phyloP scores from a whole-genome alignment of 2,329 filamentous ascomycete genomes.

The Aplosporella prunicola region DNA sequence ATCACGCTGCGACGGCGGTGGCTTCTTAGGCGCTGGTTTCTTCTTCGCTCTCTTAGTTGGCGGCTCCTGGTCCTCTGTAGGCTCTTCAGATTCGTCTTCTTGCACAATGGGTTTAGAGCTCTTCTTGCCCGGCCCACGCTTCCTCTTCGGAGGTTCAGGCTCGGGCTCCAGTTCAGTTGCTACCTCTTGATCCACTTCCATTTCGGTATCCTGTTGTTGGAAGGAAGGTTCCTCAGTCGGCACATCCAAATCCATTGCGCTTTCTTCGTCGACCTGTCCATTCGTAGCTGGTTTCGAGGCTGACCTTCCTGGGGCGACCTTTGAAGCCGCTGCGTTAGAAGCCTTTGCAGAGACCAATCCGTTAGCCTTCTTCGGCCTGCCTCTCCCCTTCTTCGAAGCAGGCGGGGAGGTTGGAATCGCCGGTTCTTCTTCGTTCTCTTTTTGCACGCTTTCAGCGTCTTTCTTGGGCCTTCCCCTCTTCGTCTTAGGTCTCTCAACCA shows the following conservation, averaged over 20 bases:
- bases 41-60: slow-evolving; percentile 6
- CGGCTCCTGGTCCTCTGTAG: slow-evolving; percentile 1
- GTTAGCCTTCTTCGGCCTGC: slow-evolving; percentile 6
- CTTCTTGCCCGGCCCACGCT: slow-evolving; percentile 3
- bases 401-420: slow-evolving; percentile 7
- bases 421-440: slow-evolving; percentile 18
- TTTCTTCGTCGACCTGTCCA: not conserved
- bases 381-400: slow-evolving; percentile 2
- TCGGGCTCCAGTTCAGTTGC: slow-evolving; percentile 12
- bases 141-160: slow-evolving; percentile 17
- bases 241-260: not conserved
- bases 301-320: slow-evolving; percentile 2
- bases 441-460: slow-evolving; percentile 18
- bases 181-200: slow-evolving; percentile 15
- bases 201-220: slow-evolving; percentile 19
- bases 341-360: slow-evolving; percentile 1
- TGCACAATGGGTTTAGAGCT: not conserved
- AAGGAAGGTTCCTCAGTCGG: not conserved
- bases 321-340: not conserved
- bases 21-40: slow-evolving; percentile 10
- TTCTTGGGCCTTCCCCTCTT: slow-evolving; percentile 15
- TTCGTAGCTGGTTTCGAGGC: not conserved
- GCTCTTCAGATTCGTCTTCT: not conserved
- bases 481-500: slow-evolving; percentile 13
- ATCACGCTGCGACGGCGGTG: slow-evolving; percentile 7